Conservation (phyloP, 164 flowering plant genomes). For the Vitis amurensis region DNA sequence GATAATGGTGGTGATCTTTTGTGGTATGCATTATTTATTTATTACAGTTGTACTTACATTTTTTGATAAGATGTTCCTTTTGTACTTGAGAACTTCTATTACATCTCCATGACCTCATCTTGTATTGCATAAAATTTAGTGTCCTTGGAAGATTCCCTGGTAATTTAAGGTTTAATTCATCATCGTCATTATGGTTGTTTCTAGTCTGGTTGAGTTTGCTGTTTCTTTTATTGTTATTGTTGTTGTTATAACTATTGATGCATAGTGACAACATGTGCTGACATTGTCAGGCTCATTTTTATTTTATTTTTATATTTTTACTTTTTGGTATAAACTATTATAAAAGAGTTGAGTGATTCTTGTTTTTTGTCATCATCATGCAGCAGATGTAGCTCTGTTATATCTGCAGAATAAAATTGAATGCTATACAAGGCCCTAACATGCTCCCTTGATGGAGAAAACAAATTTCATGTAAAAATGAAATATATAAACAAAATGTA, state of each 20-base stretch:
- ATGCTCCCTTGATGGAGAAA: neutral
- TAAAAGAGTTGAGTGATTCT: too few species aligned
- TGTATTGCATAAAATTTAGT: neutral
- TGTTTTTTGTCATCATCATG: too few species aligned
- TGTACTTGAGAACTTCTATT: neutral
- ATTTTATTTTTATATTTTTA: too few species aligned
- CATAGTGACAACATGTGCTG: too few species aligned
- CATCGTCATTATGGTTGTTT: neutral
- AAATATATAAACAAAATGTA: neutral
- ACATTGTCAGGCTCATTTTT: too few species aligned
- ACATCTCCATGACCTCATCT: neutral
- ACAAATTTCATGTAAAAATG: neutral
- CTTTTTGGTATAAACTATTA: too few species aligned
- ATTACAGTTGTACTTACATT: neutral
- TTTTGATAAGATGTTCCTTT: neutral
- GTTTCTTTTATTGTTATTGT: neutral
- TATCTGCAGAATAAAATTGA: neutral
- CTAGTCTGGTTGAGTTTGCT: neutral
- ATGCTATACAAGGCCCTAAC: neutral
- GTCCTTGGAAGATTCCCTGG: neutral
- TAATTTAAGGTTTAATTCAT: neutral
- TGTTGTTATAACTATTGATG: neutral
- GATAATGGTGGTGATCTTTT: conserved; percentile 84
- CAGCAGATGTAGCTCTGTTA: too few species aligned
- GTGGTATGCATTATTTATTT: conserved; percentile 39